Base-by-base conservation (phyloP, 2,329 filamentous ascomycete species). In the Sarocladium brachiariae region DNA sequence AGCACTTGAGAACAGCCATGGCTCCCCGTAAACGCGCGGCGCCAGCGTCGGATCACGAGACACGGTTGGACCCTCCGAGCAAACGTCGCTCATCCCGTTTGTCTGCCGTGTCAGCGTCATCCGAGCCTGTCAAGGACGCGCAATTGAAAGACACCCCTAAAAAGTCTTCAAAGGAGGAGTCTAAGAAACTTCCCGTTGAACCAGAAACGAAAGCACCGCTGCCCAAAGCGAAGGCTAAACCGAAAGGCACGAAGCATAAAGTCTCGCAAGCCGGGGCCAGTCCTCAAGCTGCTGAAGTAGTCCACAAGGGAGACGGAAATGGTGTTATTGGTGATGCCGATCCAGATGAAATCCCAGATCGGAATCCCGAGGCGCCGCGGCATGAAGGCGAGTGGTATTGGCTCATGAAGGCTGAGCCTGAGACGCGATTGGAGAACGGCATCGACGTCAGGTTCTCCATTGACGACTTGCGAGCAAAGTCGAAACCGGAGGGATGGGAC, bases 361-460 rank as follows among this genome's bases (percentile, higher is more conserved):
- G 57, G 1, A 73, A 73, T 50, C 63, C 68, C 0, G 64, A 72
- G 11, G 66, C 65, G 0, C 65, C 65, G 4, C 63, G 57, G 1
- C 70, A 72, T 11, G 66, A 70, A 0, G 71, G 68, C 2, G 62
- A 68, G 48, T 71, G 69, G 66, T 90, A 86, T 67, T 91, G 87
- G 87, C 76, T 93, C 27, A 79, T 93, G 77, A 93, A 92, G 70
- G 87, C 88, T 0, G 87, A 99, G 69, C 92, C 93, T 0, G 87
- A 95, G 59, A 82, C 89, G 3, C 85, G 93, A 5, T 71, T 90
- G 14, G 89, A 95, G 64, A 92, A 90, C 50, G 92, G 90, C 1
- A 74, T 87, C 48, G 91, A 97, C 63, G 89, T 96, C 41, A 86
- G 83, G 57, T 99, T 97, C 69, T 95, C 90, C 1, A 96, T 99